phyloP scores from a whole-genome alignment of 2,329 filamentous ascomycete genomes.

The Hymenoscyphus albidus region DNA sequence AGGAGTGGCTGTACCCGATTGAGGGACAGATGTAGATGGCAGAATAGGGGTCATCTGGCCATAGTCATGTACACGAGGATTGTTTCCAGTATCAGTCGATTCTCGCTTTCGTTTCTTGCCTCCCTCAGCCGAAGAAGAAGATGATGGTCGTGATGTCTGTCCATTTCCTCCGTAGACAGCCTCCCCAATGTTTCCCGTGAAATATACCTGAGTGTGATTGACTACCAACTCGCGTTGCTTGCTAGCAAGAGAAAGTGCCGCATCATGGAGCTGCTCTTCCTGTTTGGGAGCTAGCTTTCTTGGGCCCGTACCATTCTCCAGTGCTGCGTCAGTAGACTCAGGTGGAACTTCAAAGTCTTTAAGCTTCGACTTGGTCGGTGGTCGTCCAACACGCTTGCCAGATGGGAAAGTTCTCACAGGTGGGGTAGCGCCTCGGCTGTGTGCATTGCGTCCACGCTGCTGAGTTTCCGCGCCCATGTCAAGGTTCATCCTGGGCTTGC shows the following conservation, averaged over 20 bases:
- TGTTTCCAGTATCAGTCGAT: conserved; percentile 8
- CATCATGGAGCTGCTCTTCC: conserved; percentile 27
- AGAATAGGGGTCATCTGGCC: conserved; percentile 3
- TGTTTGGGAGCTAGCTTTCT: conserved; percentile 24
- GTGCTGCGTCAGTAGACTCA: conserved; percentile 16
- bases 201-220: background rate
- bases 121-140: conserved; percentile 8
- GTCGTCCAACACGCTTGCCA: conserved; percentile 34
- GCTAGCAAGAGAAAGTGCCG: conserved; percentile 27
- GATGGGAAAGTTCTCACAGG: conserved; percentile 29
- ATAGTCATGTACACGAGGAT: conserved; percentile 2
- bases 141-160: conserved; percentile 11
- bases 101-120: conserved; percentile 11
- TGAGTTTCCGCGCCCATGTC: conserved; percentile 21
- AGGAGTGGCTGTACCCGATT: background rate
- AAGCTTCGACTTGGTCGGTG: conserved; percentile 32
- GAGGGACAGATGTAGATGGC: conserved; percentile 2
- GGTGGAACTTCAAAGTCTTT: conserved; percentile 26
- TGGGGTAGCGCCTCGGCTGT: conserved; percentile 24
- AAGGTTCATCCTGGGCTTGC: conserved; percentile 24
- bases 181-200: background rate
- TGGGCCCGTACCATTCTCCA: conserved; percentile 11
- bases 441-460: conserved; percentile 13
- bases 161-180: conserved; percentile 5
- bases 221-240: conserved; percentile 14